Base-by-base conservation (phyloP, 2,329 filamentous ascomycete species). In the Dothidotthia symphoricarpi region DNA sequence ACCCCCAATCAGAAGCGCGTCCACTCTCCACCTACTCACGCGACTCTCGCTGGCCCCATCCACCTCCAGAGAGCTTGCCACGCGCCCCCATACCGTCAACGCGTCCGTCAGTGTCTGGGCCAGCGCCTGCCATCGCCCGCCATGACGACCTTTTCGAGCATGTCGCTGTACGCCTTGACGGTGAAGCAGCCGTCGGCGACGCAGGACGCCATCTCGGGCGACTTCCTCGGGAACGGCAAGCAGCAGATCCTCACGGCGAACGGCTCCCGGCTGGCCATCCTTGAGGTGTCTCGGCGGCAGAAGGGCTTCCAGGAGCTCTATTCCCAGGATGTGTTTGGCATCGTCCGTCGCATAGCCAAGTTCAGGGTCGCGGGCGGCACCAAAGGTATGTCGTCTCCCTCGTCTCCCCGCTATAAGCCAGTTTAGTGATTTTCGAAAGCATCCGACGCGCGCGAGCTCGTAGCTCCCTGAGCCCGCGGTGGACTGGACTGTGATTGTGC, bases 81-180 rank as follows among this genome's bases (percentile, higher is more conserved):
- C 31, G 30, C 39, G 42, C 37, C 30, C 17, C 10, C 14, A 24
- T 27, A 12, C 24, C 28, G 28, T 38, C 39, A 36, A 47, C 50
- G 45, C 52, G 50, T 41, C 41, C 27, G 31, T 36, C 29, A 49
- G 42, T 34, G 37, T 34, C 58, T 51, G 56, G 60, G 59, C 56
- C 47, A 36, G 53, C 42, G 63, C 59, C 60, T 63, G 43, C 59
- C 51, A 43, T 43, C 45, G 58, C 64, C 67, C 71, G 75, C 43
- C 66, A 97, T 97, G 93, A 91, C 93, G 75, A 95, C 90, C 67
- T 96, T 91, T 46, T 96, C 90, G 53, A 91, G 91, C 68, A 95
- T 96, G 88, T 96, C 96, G 69, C 83, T 98, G 74, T 98, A 98
- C 75, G 93, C 88, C 61, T 78, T 98, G 74, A 97, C 93, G 55